Conservation (phyloP, 805 yeast genomes). For the Myxozyma neglecta region DNA sequence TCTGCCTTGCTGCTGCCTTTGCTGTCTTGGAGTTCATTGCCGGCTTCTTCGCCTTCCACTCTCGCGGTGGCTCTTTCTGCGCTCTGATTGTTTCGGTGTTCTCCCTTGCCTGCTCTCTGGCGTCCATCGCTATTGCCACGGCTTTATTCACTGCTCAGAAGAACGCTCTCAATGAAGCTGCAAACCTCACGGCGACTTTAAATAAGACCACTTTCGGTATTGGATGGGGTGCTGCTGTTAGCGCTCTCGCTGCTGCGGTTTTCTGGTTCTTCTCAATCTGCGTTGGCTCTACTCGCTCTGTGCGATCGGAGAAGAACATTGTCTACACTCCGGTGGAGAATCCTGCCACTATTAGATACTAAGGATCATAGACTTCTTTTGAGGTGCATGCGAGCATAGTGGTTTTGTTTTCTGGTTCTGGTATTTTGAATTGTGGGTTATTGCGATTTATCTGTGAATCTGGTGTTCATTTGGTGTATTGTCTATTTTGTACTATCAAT, state of each 20-base stretch:
- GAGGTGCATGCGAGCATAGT: background rate
- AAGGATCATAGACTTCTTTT: background rate
- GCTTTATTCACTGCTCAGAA: conserved; percentile 57
- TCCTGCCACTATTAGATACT: conserved; percentile 3
- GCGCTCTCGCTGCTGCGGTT: conserved; percentile 46
- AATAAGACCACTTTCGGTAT: conserved; percentile 55
- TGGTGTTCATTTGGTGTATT: background rate
- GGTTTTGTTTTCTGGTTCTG: background rate
- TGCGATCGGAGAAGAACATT: conserved; percentile 15
- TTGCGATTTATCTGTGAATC: background rate
- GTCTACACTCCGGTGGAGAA: conserved; percentile 26
- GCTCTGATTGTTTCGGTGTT: conserved; percentile 48
- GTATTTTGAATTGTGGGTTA: background rate
- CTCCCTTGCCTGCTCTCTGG: conserved; percentile 43
- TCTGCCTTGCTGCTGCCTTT: conserved; percentile 51
- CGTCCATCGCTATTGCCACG: conserved; percentile 59
- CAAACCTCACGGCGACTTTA: conserved; percentile 55
- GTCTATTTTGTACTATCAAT: background rate
- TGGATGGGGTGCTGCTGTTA: conserved; percentile 63
- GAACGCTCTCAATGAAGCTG: conserved; percentile 47
- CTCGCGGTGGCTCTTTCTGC: conserved; percentile 48
- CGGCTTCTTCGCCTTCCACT: conserved; percentile 49
- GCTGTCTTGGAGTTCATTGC: conserved; percentile 43
- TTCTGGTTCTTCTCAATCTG: conserved; percentile 48
- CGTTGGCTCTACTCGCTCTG: conserved; percentile 42